A percentile compares a stretch with the other conserved stretches of the same genome.
phyloP scores from a whole-genome alignment of 306 rosid genomes.

The Psophocarpus tetragonolobus region DNA sequence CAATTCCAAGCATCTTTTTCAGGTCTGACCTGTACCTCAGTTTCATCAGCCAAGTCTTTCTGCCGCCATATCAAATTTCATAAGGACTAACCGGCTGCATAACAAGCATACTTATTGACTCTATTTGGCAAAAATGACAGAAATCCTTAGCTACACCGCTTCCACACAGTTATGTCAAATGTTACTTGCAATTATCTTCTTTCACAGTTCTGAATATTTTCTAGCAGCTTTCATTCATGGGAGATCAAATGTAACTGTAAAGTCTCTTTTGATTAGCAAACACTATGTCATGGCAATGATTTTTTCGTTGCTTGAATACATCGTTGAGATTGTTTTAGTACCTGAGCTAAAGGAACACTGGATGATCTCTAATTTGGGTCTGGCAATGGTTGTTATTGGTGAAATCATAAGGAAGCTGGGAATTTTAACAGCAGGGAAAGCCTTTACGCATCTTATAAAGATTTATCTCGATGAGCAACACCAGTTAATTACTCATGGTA shows the following conservation, averaged over 20 bases:
- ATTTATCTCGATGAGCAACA: conserved; percentile 56
- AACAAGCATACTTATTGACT: conserved; percentile 19
- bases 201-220: conserved; percentile 77
- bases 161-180: conserved; percentile 69
- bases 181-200: conserved; percentile 58
- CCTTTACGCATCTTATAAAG: conserved; percentile 84
- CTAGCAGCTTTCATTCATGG: conserved; percentile 76
- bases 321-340: conserved; percentile 50
- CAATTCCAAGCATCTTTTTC: conserved; percentile 36
- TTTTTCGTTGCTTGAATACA: conserved; percentile 71
- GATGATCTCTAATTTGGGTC: conserved; percentile 68
- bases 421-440: conserved; percentile 70
- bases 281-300: conserved; percentile 70
- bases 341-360: conserved; percentile 76
- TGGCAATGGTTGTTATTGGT: conserved; percentile 64
- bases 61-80: conserved; percentile 30
- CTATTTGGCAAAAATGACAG: conserved; percentile 57
- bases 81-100: conserved; percentile 2
- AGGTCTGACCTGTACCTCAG: conserved; percentile 37
- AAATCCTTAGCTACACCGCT: conserved; percentile 61
- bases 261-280: conserved; percentile 76
- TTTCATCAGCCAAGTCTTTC: conserved; percentile 30
- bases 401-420: conserved; percentile 74
- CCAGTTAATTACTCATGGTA: conserved; percentile 67
- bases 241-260: conserved; percentile 55